Percentiles rank a stretch among this genome's conserved stretches.
phyloP scores from a whole-genome alignment of 257 asterid genomes.

The Solanum infundibuliforme region DNA sequence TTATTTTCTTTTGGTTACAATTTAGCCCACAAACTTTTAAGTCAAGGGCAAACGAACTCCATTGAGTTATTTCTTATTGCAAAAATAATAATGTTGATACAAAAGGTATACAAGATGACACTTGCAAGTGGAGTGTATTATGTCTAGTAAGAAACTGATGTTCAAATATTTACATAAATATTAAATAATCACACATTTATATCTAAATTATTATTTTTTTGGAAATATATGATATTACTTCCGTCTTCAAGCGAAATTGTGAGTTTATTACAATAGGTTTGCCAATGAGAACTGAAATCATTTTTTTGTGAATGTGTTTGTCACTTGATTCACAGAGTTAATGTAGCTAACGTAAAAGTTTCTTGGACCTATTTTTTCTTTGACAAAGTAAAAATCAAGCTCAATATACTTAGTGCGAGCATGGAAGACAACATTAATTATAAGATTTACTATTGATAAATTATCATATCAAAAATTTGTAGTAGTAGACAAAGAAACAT shows the following conservation, averaged over 20 bases:
- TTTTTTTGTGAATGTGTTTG: no score
- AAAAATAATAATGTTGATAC: neutral
- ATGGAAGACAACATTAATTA: no score
- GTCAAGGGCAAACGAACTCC: neutral
- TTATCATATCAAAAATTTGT: no score
- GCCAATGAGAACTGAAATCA: neutral
- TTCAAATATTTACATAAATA: no score
- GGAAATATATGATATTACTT: neutral
- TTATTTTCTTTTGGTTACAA: neutral
- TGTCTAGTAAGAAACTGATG: neutral
- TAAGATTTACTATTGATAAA: neutral
- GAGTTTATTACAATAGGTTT: neutral
- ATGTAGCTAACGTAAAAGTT: no score
- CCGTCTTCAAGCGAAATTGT: neutral
- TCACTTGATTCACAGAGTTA: neutral
- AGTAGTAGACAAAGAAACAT: neutral
- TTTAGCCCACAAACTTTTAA: neutral
- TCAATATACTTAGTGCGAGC: neutral
- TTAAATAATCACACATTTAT: neutral
- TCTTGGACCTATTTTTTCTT: no score
- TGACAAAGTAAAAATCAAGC: no score
- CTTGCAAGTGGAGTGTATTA: neutral
- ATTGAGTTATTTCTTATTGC: neutral
- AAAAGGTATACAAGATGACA: neutral
- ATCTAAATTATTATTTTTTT: no score